Evolutionary conservation across 2,329 filamentous ascomycete species (phyloP).

Genomic region (Diplodia mutila): DNA sequence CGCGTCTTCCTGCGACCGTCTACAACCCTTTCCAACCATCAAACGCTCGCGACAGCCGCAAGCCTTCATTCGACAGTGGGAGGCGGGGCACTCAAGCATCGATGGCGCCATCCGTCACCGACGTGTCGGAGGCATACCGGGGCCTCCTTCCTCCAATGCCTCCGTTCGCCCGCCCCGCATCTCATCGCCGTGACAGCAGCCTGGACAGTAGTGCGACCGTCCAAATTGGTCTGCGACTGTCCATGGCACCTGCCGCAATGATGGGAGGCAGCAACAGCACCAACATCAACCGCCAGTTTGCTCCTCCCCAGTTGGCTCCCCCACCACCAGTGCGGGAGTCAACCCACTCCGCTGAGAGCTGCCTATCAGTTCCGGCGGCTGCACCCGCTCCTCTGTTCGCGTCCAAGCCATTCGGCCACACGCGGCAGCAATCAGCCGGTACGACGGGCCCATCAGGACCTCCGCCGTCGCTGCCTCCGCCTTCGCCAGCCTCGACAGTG

Average conservation of each 20-base stretch:
- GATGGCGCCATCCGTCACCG: constrained; percentile 36
- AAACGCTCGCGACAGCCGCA: constrained; percentile 16
- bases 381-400: constrained; percentile 10
- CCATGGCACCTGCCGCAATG: constrained; percentile 48
- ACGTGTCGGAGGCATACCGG: constrained; percentile 38
- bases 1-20: constrained; percentile 44
- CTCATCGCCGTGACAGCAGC: constrained; percentile 62
- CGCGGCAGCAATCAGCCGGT: neutral
- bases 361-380: neutral
- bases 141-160: constrained; percentile 34
- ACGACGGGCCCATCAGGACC: constrained; percentile 1
- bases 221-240: constrained; percentile 71
- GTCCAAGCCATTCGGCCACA: neutral
- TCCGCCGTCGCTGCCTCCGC: neutral
- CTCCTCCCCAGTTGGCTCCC: neutral
- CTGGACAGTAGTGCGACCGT: constrained; percentile 69
- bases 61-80: constrained; percentile 27
- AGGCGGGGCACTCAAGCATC: constrained; percentile 6
- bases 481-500: neutral
- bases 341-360: constrained; percentile 36
- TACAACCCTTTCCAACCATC: constrained; percentile 33
- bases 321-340: constrained; percentile 29
- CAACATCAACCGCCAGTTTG: constrained; percentile 29
- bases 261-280: constrained; percentile 39
- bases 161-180: constrained; percentile 45